Evolutionary conservation across 352 stramenopile species (phyloP), one percentile per base, ranked within the genome.

Genomic region (Aphanomyces astaci): DNA sequence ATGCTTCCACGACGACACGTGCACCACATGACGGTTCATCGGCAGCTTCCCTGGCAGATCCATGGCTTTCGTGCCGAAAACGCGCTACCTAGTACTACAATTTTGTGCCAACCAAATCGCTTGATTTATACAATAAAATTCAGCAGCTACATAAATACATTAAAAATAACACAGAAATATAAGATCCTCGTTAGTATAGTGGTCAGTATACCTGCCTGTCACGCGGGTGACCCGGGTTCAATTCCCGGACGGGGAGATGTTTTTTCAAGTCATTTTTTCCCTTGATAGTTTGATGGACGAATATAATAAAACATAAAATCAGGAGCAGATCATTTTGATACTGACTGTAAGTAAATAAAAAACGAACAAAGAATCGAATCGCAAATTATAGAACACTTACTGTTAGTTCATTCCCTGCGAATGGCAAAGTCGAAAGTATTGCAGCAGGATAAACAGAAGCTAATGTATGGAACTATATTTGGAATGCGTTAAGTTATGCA

Each of bases 111-210:
- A 1, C 36, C 3, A 4, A 39, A 13, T 3, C 10, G 1, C 7
- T 32, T 28, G 24, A 63, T 17, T 17, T 46, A 52, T 48, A 49
- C 17, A 45, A 46, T 15, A 62, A 62, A 32, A 7, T 45, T 62
- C 5, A 31, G 5, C 4, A 62, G 5, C 40, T 62, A 22, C 24
- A 22, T 22, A 62, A 10, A 46, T 46, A 11, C n/a, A n/a, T n/a
- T n/a, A n/a, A n/a, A n/a, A n/a, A n/a, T n/a, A n/a, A n/a, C n/a
- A n/a, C n/a, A n/a, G 15, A 22, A 57, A 15, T 57, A 22, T 19
- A 19, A 51, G n/a, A n/a, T 56, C 49, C 49, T 56, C 49, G 49
- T 56, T 56, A 56, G 49, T 56, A 56, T 56, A 56, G 49, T 56
- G 49, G 49, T 56, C 28, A 56, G 49, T 43, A 43, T 43, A 43